Evolutionary conservation across 164 flowering plant species (phyloP), one percentile per base, ranked within the genome.

Genomic region (Amborella trichopoda): DNA sequence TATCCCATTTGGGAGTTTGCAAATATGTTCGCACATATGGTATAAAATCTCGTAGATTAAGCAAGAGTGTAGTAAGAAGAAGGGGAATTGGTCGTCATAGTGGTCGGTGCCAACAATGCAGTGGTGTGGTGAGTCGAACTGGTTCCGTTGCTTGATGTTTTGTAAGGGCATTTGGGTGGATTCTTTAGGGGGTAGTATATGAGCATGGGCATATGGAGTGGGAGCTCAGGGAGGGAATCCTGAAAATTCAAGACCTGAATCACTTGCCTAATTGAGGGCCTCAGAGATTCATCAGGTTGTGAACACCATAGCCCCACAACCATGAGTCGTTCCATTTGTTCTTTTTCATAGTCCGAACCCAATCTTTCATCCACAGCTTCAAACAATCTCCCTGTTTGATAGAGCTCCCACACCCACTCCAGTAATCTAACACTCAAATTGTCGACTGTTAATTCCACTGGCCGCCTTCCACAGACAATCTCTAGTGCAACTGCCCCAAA

Each of bases 401-500:
- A 72, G 0, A 64, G 60, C 11, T 58, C 66, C 82, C 87, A 76
- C 8, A 79, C 80, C 73, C 73, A 75, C 44, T 71, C 72, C 14
- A 73, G 61, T 21, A 77, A 37, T 36, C 72, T 58, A 43, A 62
- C 66, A 50, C 59, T 56, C 6, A 38, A 28, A 10, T 50, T 58
- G 16, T 64, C 68, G 0, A 34, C 58, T 21, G 39, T 50, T 0
- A 49, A 44, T 6, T 56, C 59, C 3, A 71, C 65, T 0, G 77
- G 65, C 32, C 54, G 61, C 50, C 75, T 70, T 19, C 84, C 81
- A 24, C 76, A 61, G 0, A 61, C 63, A 3, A 78, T 73, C 41
- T 78, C 81, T 8, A 78, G 46, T 0, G 64, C 66, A 0, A 78
- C 81, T 0, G 69, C 59, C 1, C 85, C 85, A 14, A 73, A 78